A percentile compares a stretch with the other conserved stretches of the same genome.
phyloP scores from a whole-genome alignment of 495 filamentous ascomycete genomes.

The Penicillium pulvis region DNA sequence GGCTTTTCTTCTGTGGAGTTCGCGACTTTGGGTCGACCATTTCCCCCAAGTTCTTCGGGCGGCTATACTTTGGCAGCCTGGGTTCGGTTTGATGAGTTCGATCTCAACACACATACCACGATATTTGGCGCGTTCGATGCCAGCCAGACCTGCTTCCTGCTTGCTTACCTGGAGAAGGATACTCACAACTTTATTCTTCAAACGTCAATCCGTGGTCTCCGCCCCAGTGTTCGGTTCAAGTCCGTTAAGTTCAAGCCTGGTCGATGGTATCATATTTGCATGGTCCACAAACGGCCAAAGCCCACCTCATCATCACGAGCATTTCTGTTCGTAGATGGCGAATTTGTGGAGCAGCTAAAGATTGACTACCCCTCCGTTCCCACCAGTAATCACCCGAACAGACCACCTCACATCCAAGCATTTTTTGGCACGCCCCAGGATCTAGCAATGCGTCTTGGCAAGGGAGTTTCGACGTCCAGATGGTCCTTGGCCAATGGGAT shows the following conservation, averaged over 20 bases:
- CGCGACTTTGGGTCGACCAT: slow-evolving; percentile 75
- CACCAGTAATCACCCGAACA: slow-evolving; percentile 46
- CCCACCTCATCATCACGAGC: slow-evolving; percentile 79
- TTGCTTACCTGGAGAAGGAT: slow-evolving; percentile 92
- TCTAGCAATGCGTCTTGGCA: slow-evolving; percentile 78
- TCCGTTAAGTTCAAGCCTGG: slow-evolving; percentile 70
- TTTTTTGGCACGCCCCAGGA: slow-evolving; percentile 94
- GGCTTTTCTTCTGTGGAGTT: slow-evolving; percentile 90
- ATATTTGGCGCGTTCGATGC: slow-evolving; percentile 94
- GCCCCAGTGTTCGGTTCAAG: slow-evolving; percentile 92
- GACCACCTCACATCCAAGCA: slow-evolving; percentile 72
- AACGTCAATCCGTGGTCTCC: slow-evolving; percentile 83
- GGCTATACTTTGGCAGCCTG: slow-evolving; percentile 91
- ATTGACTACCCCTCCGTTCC: slow-evolving; percentile 81
- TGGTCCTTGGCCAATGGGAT: slow-evolving; percentile 92
- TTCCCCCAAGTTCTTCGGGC: slow-evolving; percentile 72
- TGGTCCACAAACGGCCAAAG: slow-evolving; percentile 78
- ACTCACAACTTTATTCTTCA: slow-evolving; percentile 95
- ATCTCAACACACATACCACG: slow-evolving; percentile 83
- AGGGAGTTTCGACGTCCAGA: slow-evolving; percentile 70
- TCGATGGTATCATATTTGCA: slow-evolving; percentile 88
- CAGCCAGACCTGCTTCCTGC: slow-evolving; percentile 89
- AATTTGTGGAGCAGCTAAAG: slow-evolving; percentile 90
- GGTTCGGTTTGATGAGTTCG: slow-evolving; percentile 86
- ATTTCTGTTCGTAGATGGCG: slow-evolving; percentile 86